Evolutionary conservation across 1,284 basidiomycete species (phyloP).

Genomic region (Naganishia albida): DNA sequence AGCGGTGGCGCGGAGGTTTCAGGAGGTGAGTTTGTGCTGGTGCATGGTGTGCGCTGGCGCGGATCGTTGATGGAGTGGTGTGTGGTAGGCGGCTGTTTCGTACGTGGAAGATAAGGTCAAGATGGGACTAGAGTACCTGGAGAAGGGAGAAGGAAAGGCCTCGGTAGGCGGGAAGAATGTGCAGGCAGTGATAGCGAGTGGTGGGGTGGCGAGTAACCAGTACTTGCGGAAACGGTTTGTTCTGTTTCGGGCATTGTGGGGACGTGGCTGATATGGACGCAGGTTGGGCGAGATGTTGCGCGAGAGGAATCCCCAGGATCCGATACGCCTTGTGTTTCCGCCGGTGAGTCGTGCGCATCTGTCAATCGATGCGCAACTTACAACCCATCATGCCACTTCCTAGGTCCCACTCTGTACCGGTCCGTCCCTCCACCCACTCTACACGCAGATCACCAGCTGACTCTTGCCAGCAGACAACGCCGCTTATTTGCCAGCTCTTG

Average conservation of each 20-base stretch:
- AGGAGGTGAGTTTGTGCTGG: slow-evolving; percentile 48
- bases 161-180: slow-evolving; percentile 48
- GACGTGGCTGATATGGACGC: background rate
- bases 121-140: slow-evolving; percentile 58
- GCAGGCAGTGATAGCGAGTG: slow-evolving; percentile 72
- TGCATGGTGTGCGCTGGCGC: too few species aligned
- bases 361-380: slow-evolving; percentile 52
- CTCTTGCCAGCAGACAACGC: slow-evolving; percentile 71
- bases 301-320: slow-evolving; percentile 45
- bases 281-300: slow-evolving; percentile 59
- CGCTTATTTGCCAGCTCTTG: too few species aligned
- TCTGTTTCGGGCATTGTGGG: background rate
- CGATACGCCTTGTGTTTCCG: slow-evolving; percentile 28
- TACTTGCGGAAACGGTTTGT: slow-evolving; percentile 63
- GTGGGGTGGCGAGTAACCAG: slow-evolving; percentile 84
- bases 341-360: slow-evolving; percentile 13
- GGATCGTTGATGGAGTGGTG: background rate
- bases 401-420: slow-evolving; percentile 73
- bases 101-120: slow-evolving; percentile 75
- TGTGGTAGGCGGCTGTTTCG: slow-evolving; percentile 59
- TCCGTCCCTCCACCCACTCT: slow-evolving; percentile 43
- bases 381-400: slow-evolving; percentile 52
- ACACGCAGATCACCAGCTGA: background rate
- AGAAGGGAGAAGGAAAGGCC: slow-evolving; percentile 51
- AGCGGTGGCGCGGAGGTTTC: slow-evolving; percentile 68